Base-by-base conservation (phyloP, 768 basidiomycete genomes). In the Mycena haematopus region DNA sequence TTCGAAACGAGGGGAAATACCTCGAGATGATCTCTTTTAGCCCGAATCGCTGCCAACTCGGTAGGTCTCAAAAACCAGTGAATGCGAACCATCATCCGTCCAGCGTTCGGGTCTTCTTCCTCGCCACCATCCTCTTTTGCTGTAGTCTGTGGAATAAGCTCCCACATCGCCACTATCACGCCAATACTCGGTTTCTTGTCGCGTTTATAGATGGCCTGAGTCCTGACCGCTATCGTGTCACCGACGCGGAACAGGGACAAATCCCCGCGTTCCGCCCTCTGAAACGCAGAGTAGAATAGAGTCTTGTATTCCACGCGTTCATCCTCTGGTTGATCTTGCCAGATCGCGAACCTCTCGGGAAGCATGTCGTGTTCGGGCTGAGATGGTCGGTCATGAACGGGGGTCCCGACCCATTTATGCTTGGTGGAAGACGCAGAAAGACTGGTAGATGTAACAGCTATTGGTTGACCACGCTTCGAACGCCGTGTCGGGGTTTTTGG, bases 51-150 rank as follows among this genome's bases (percentile, higher is more conserved):
- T 8, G 90, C 82, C 61, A 92, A 76, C 70, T 93, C 86, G 0
- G 76, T 74, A 1, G 90, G 90, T 33, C 86, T 76, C 63, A 90
- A 75, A 68, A 93, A 93, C 91, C 91, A 93, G 67, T 92, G 91
- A 24, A 93, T 74, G 27, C 83, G 80, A 24, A 90, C 73, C 58
- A 83, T 79, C 79, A 87, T 85, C 52, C 76, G 80, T 38, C 73
- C 67, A 2, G 69, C 70, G 35, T 76, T 72, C n/a, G 71, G 70
- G 36, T 77, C 73, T 24, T 56, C 68, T 9, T 66, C 73, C 0
- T n/a, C n/a, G n/a, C 70, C 70, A 9, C 74, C 76, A 2, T 62
- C 29, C 29, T 71, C 50, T 59, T 65, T 69, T 73, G 67, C 2
- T 78, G 76, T 57, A 13, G 19, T 42, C 9, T 56, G 56, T n/a